Base-by-base conservation (phyloP, 805 yeast species). In the Candida incommunis region DNA sequence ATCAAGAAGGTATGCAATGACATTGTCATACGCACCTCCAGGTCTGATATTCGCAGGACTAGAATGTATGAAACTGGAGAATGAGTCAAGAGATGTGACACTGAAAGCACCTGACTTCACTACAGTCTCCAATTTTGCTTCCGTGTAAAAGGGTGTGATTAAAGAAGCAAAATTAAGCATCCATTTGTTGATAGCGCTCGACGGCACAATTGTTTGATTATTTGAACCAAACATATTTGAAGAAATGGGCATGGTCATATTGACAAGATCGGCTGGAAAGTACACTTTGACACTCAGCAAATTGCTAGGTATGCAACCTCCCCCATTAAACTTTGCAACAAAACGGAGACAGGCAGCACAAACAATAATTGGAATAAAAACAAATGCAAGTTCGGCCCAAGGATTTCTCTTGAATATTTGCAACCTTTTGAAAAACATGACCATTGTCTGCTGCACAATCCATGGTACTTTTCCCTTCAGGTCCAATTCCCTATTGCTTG, bases 351-450 rank as follows among this genome's bases (percentile, higher is more conserved):
- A 45, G 15, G 54, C 57, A 22, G 55, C 55, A 22, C 60, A 60
- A 23, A 60, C 64, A 24, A 60, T 45, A 27, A 60, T 51, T 1
- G 63, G 64, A 7, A 60, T 42, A n/a, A 60, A 16, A 22, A 60
- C 46, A 15, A 56, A 46, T 23, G 52, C 55, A 21, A 57, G 42
- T 13, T 56, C 53, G 2, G 62, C 52, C 23, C 53, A 44, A 1
- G 63, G 63, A 46, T 52, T 56, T 20, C 61, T 50, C 22, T 52
- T 51, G 35, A 53, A 50, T 22, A 60, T 56, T n/a, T 54, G 47
- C 9, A 51, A 23, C 22, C 64, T 53, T 45, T 60, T 60, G 48
- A 51, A 43, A 37, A 60, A 34, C 63, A 60, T 57, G 9, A 62
- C 53, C 47, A 51, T 41, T 2, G 54, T 49, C 48, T 60, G 65